Conservation (phyloP, 202 grass and related monocot genomes). For the Panicum hallii region DNA sequence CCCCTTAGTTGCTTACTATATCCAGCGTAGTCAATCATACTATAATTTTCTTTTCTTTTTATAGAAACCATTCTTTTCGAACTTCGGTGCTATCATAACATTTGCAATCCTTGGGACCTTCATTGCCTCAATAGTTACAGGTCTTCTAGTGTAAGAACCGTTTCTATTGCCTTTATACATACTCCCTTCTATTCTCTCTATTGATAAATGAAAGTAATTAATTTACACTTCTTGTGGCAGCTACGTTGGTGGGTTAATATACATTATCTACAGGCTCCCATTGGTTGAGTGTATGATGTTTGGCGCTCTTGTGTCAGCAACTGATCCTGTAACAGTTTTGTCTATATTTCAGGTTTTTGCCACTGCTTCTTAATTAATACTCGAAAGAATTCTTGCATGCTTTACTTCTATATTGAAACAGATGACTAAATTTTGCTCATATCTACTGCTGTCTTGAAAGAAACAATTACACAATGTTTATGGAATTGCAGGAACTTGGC, state of each 20-base stretch:
- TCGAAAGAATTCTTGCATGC: not conserved
- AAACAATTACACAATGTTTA: slow-evolving; percentile 5
- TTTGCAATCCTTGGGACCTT: slow-evolving; percentile 94
- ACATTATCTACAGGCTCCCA: slow-evolving; percentile 81
- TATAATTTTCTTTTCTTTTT: slow-evolving; percentile 20
- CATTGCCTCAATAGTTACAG: slow-evolving; percentile 83
- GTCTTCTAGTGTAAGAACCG: slow-evolving; percentile 81
- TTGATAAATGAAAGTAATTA: not conserved
- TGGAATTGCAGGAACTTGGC: slow-evolving; percentile 76
- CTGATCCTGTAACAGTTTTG: slow-evolving; percentile 91
- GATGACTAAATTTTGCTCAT: slow-evolving; percentile 3
- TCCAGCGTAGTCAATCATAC: slow-evolving; percentile 6
- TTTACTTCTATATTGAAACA: slow-evolving; percentile 23
- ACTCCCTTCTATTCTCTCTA: slow-evolving; percentile 23
- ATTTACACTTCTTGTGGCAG: slow-evolving; percentile 50
- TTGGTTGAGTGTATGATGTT: slow-evolving; percentile 96
- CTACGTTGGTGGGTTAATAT: slow-evolving; percentile 80
- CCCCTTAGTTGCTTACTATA: not conserved
- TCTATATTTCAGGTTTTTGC: slow-evolving; percentile 95
- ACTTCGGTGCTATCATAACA: slow-evolving; percentile 96
- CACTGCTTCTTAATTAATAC: slow-evolving; percentile 6
- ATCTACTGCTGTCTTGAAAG: not conserved
- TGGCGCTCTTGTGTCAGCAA: slow-evolving; percentile 94
- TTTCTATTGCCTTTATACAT: slow-evolving; percentile 28
- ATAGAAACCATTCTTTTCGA: slow-evolving; percentile 95